Conservation (phyloP, 805 yeast species). For the Nakazawaea wyomingensis region DNA sequence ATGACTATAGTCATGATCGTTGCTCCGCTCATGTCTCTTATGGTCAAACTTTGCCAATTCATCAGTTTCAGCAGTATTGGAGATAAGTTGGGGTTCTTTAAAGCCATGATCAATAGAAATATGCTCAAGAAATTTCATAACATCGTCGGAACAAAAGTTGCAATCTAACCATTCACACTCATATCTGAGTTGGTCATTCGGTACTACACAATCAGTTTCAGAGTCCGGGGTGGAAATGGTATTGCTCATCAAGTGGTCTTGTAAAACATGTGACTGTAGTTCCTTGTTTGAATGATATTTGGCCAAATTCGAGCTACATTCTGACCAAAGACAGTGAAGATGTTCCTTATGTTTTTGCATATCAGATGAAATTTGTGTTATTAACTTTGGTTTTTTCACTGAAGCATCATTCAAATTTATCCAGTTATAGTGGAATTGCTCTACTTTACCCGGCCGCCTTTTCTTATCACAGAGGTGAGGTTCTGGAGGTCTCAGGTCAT, state of each 20-base stretch:
- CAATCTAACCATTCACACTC: conserved; percentile 79
- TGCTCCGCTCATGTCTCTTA: too few species aligned
- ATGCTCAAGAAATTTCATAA: conserved; percentile 55
- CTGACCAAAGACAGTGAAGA: conserved; percentile 12
- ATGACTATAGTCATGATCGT: too few species aligned
- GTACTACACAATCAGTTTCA: background rate
- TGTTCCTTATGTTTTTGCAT: conserved; percentile 4
- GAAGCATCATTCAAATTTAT: conserved; percentile 10
- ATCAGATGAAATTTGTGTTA: background rate
- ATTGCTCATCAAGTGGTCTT: conserved; percentile 3
- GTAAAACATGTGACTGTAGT: conserved; percentile 5
- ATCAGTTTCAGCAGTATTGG: conserved; percentile 20
- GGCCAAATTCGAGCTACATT: background rate
- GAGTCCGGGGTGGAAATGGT: background rate
- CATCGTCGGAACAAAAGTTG: conserved; percentile 46
- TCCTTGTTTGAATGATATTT: conserved; percentile 4
- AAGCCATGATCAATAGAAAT: conserved; percentile 43
- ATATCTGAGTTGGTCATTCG: background rate
- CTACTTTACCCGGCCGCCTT: conserved; percentile 1
- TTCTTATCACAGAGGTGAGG: background rate
- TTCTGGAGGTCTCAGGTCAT: background rate
- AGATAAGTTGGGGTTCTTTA: conserved; percentile 19
- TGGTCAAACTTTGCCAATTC: background rate
- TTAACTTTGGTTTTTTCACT: conserved; percentile 2
- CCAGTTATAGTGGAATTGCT: conserved; percentile 13